Evolutionary conservation across 106 monocot genomes (phyloP).

Genomic region (Dendrobium nobile): DNA sequence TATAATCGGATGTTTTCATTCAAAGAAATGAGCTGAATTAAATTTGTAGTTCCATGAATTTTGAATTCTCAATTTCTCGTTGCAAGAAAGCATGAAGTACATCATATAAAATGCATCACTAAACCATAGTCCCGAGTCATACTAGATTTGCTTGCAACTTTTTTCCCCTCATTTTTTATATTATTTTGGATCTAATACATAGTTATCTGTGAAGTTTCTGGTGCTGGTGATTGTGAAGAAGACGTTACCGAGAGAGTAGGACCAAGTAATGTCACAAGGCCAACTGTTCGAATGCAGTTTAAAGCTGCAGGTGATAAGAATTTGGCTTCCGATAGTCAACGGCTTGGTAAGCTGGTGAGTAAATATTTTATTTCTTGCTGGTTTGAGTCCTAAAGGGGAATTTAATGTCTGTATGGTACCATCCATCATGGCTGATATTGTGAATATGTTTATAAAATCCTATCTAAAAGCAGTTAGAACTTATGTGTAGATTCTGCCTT

Average conservation of each 20-base stretch:
- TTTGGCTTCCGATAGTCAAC: conserved; percentile 16
- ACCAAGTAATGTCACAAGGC: conserved; percentile 26
- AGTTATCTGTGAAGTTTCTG: conserved; percentile 1
- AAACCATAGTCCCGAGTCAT: too few species aligned
- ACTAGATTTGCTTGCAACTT: too few species aligned
- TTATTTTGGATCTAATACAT: neutral
- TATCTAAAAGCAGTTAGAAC: neutral
- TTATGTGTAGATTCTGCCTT: too few species aligned
- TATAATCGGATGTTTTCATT: too few species aligned
- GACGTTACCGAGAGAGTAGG: conserved; percentile 20
- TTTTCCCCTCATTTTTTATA: too few species aligned
- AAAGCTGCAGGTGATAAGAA: conserved; percentile 31
- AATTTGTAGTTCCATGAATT: too few species aligned
- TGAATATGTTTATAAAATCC: neutral
- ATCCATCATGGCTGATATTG: neutral
- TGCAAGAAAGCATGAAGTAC: too few species aligned
- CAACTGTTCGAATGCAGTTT: conserved; percentile 33
- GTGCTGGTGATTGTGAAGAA: conserved; percentile 19
- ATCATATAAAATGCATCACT: too few species aligned
- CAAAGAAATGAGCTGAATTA: too few species aligned
- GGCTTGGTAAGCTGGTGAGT: conserved; percentile 40
- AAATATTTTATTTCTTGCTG: neutral
- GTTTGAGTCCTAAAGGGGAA: too few species aligned
- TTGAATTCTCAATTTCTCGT: too few species aligned
- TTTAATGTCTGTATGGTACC: neutral